Percentiles rank a stretch among this genome's conserved stretches.
These are phyloP conservation scores for Patellaria atrata DNA, from an alignment of 495 filamentous ascomycete species.

Conservation along the genomic window DNA sequence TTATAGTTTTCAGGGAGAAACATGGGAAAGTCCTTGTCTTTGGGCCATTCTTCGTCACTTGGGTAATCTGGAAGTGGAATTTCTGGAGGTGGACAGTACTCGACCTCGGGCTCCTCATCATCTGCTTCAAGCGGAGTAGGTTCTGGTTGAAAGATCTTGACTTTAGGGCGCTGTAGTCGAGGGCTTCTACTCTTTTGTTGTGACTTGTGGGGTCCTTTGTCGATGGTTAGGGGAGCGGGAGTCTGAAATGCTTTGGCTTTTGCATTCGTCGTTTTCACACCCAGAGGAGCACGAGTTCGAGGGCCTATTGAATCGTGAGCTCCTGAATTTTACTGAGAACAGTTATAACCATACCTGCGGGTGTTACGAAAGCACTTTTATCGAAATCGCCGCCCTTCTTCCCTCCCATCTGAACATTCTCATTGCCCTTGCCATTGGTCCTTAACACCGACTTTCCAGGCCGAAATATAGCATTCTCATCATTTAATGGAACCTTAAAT, in stretches of 20 bases:
- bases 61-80: constrained; percentile 57
- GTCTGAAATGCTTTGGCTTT: constrained; percentile 62
- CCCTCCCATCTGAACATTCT: constrained; percentile 43
- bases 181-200: constrained; percentile 37
- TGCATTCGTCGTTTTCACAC: constrained; percentile 90
- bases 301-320: constrained; percentile 34
- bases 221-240: constrained; percentile 35
- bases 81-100: constrained; percentile 60
- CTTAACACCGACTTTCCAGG: constrained; percentile 48
- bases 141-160: constrained; percentile 32
- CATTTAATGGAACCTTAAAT: constrained; percentile 66
- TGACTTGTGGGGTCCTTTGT: constrained; percentile 32
- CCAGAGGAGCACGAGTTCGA: constrained; percentile 64
- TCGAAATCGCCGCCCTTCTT: constrained; percentile 44
- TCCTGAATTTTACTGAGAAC: background rate
- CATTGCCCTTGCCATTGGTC: constrained; percentile 47
- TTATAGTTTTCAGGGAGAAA: constrained; percentile 52
- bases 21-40: constrained; percentile 27
- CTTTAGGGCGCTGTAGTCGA: constrained; percentile 33
- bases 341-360: constrained; percentile 46
- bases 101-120: constrained; percentile 57
- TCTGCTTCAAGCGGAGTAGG: constrained; percentile 33
- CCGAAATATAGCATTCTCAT: constrained; percentile 64
- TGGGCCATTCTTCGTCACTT: constrained; percentile 58
- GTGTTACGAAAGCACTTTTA: constrained; percentile 59